Percentiles rank a stretch among this genome's conserved stretches.
Conservation (phyloP, 495 filamentous ascomycete species). For the Penicillium alfredii region DNA sequence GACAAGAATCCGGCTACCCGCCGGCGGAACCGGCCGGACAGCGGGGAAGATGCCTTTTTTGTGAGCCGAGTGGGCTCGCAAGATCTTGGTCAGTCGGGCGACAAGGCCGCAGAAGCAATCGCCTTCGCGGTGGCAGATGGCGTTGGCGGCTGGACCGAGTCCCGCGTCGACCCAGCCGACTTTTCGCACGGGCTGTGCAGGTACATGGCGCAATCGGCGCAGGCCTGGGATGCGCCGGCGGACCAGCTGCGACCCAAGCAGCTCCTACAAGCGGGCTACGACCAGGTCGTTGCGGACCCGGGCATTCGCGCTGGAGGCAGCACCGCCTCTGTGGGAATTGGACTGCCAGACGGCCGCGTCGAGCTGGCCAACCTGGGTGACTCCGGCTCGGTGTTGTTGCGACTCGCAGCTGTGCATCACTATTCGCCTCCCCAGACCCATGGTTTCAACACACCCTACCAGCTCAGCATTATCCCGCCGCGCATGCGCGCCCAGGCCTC, state of each 20-base stretch:
- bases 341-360: conserved; percentile 60
- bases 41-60: conserved; percentile 96
- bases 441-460: conserved; percentile 95
- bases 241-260: conserved; percentile 55
- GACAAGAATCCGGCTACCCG: conserved; percentile 26
- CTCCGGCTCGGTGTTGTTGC: conserved; percentile 86
- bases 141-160: conserved; percentile 90
- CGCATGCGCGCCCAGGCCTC: conserved; percentile 67
- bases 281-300: conserved; percentile 66
- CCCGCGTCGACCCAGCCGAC: conserved; percentile 85
- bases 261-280: conserved; percentile 79
- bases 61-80: conserved; percentile 60
- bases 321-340: conserved; percentile 80
- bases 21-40: conserved; percentile 54
- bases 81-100: conserved; percentile 6
- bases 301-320: conserved; percentile 75
- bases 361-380: conserved; percentile 95
- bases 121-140: conserved; percentile 91
- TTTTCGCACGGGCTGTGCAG: conserved; percentile 94
- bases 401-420: conserved; percentile 74
- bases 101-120: conserved; percentile 40
- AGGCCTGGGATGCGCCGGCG: conserved; percentile 36
- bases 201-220: conserved; percentile 74
- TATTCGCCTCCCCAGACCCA: conserved; percentile 86
- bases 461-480: conserved; percentile 82